These are phyloP conservation scores for Murraya koenigii DNA, from an alignment of 345 rosid genomes.

Conservation along the genomic window DNA sequence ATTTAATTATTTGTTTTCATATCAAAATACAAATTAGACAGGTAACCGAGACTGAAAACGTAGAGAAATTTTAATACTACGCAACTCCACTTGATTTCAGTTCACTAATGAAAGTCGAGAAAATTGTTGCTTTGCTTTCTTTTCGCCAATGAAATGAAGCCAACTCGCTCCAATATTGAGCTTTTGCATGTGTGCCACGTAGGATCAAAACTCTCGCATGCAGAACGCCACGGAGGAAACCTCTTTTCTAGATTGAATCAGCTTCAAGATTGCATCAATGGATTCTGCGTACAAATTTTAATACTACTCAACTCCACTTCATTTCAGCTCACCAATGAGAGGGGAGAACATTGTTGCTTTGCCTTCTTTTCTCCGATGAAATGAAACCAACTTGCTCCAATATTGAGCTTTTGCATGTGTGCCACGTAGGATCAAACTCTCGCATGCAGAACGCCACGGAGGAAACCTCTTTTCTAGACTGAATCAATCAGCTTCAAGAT, in stretches of 20 bases:
- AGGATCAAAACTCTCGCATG: neutral
- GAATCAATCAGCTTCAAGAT: neutral
- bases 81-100: neutral
- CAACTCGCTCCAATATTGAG: neutral
- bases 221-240: neutral
- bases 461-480: neutral
- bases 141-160: neutral
- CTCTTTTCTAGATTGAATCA: neutral
- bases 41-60: neutral
- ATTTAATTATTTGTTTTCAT: neutral
- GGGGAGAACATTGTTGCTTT: too few species aligned
- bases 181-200: neutral
- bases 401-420: neutral
- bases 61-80: neutral
- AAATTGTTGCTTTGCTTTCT: too few species aligned
- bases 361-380: neutral
- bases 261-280: neutral
- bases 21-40: neutral
- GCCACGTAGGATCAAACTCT: neutral
- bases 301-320: neutral
- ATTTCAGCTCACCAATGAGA: too few species aligned
- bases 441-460: slow-evolving; percentile 6
- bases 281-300: slow-evolving; percentile 11
- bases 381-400: neutral
- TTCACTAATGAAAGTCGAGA: too few species aligned